These are phyloP conservation scores for Lolium rigidum DNA, from an alignment of 176 grass and related monocot species.

Conservation along the genomic window DNA sequence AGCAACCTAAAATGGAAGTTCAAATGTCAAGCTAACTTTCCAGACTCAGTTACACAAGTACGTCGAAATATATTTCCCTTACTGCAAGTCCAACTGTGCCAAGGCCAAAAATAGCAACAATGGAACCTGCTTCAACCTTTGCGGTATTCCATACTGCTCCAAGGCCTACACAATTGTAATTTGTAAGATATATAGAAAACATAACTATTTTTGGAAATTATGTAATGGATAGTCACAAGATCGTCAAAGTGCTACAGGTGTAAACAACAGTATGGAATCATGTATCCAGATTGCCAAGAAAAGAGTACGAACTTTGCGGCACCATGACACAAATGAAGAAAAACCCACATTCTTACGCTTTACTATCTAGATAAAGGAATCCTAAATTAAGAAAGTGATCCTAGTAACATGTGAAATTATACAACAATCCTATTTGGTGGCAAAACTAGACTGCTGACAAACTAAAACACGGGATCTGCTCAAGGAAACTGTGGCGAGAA, in stretches of 20 bases:
- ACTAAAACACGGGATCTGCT: not conserved
- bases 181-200: constrained; percentile 29
- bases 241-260: not conserved
- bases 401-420: not conserved
- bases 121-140: constrained; percentile 86
- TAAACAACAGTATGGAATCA: not conserved
- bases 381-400: not conserved
- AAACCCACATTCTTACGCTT: not conserved
- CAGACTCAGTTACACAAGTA: constrained; percentile 1
- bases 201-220: not conserved
- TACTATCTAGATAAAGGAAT: not conserved
- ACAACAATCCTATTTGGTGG: not conserved
- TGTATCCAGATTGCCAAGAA: not conserved
- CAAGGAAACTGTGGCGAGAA: not conserved
- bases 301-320: not conserved
- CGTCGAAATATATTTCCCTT: constrained; percentile 42
- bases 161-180: constrained; percentile 66
- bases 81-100: constrained; percentile 97
- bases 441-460: not conserved
- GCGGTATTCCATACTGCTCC: constrained; percentile 99
- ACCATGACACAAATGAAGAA: not conserved
- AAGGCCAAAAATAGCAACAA: constrained; percentile 97
- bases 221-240: not conserved
- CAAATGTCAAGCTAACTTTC: constrained; percentile 1
- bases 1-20: constrained; percentile 68